These are phyloP conservation scores for Suhomyces ambrosiae DNA, from an alignment of 1,139 yeast species.

Conservation along the genomic window DNA sequence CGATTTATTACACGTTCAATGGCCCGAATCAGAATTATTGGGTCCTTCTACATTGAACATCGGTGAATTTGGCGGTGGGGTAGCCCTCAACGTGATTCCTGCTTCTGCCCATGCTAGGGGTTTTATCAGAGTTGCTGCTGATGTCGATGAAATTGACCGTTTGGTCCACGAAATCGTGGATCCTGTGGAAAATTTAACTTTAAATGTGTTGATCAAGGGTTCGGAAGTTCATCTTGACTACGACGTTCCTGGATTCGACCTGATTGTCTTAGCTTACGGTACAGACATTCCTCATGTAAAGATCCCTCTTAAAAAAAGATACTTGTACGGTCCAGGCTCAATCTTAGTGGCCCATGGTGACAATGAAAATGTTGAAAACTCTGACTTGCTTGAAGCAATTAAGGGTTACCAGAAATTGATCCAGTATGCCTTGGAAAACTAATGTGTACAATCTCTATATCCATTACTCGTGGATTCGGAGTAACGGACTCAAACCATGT, in stretches of 20 bases:
- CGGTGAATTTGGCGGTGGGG: slow-evolving; percentile 62
- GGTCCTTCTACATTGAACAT: slow-evolving; percentile 67
- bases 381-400: slow-evolving; percentile 54
- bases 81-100: slow-evolving; percentile 64
- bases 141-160: slow-evolving; percentile 37
- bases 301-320: slow-evolving; percentile 42
- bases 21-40: slow-evolving; percentile 54
- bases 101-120: slow-evolving; percentile 55
- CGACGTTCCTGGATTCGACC: slow-evolving; percentile 66
- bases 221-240: slow-evolving; percentile 54
- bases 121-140: slow-evolving; percentile 57
- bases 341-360: slow-evolving; percentile 69
- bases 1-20: slow-evolving; percentile 33
- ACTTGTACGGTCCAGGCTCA: slow-evolving; percentile 70
- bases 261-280: slow-evolving; percentile 55
- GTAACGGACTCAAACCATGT: slow-evolving; percentile 62
- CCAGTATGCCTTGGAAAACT: slow-evolving; percentile 19
- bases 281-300: slow-evolving; percentile 65
- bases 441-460: slow-evolving; percentile 59
- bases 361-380: slow-evolving; percentile 55
- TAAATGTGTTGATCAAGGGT: slow-evolving; percentile 22
- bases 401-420: slow-evolving; percentile 58
- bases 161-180: slow-evolving; percentile 39
- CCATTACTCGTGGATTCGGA: slow-evolving; percentile 42
- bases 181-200: slow-evolving; percentile 28